phyloP scores from a whole-genome alignment of 441 rosid genomes.

The Capsella rubella region DNA sequence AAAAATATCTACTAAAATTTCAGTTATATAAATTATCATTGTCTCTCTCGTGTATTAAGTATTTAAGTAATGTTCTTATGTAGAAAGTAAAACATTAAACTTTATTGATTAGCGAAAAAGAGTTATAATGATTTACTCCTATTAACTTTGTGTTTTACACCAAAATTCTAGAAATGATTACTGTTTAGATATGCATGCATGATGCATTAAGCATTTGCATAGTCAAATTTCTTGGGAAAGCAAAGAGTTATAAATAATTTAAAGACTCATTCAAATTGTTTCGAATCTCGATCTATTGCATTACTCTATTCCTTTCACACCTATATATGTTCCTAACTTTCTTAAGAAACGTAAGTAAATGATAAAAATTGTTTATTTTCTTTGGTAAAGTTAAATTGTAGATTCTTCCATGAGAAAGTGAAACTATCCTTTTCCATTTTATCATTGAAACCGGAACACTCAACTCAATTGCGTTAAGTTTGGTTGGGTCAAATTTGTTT shows the following conservation, averaged over 20 bases:
- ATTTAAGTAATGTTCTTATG: background rate
- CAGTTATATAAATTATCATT: no score
- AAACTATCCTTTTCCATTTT: background rate
- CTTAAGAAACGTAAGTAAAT: background rate
- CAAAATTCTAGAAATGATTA: background rate
- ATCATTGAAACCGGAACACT: background rate
- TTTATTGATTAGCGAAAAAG: no score
- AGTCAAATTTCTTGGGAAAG: conserved; percentile 8
- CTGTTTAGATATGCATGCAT: background rate
- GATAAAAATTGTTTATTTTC: background rate
- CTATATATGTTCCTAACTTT: background rate
- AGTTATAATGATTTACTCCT: background rate
- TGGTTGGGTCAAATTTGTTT: background rate
- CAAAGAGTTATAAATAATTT: background rate
- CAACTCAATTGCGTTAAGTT: conserved; percentile 1
- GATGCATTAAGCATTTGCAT: background rate
- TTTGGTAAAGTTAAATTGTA: background rate
- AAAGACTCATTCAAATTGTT: background rate
- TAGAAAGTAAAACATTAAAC: background rate
- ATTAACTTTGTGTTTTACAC: background rate
- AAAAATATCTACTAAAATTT: background rate
- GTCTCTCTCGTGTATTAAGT: background rate
- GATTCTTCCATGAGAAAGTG: background rate
- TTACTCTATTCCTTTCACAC: background rate
- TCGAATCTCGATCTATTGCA: background rate